Base-by-base conservation (phyloP, 2,329 filamentous ascomycete species). In the Hypoxylon sp. region DNA sequence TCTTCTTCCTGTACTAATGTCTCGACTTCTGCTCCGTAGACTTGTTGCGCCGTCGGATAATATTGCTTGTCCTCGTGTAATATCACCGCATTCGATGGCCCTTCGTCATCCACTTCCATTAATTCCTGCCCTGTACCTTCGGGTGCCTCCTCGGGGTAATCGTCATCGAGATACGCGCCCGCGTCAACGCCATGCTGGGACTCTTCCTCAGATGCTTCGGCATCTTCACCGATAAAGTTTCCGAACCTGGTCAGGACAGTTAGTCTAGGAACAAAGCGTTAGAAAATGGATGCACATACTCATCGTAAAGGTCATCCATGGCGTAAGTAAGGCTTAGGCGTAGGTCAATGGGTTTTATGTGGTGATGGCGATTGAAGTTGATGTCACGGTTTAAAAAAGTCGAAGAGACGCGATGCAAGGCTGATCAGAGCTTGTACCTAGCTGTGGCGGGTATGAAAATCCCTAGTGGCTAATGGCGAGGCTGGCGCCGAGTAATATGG, bases 1-100 rank as follows among this genome's bases (percentile, higher is more conserved):
- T 99, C 96, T 82, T 98, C 96, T 80, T 99, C 96, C 77, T 98
- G 93, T 38, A 99, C 95, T 80, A 97, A 83, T 1, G 95, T 96
- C 82, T 99, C 96, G 75, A 99, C 96, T 81, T 96, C 94, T 74
- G 90, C 87, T 57, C 96, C 96, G 79, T 98, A 99, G 45, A 97
- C 90, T 80, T 99, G 96, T 77, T 95, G 91, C 62, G 96, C 96
- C n/a, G 94, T 97, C 30, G 96, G 96, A 78, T 99, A 99, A 81
- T 99, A 99, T 79, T 98, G 96, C 81, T 99, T 99, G 83, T 99
- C 96, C 85, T 99, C 96, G 82, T 99, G 96, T 49, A 99, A 87
- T 63, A 99, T 88, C n/a, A 99, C 94, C 56, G 96, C 95, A 80
- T 98, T 99, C 4, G 94, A 98, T 2, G 95, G 93, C 13, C 92